Evolutionary conservation across 768 basidiomycete species (phyloP), one percentile per base, ranked within the genome.

Genomic region (Lyophyllum semitale): DNA sequence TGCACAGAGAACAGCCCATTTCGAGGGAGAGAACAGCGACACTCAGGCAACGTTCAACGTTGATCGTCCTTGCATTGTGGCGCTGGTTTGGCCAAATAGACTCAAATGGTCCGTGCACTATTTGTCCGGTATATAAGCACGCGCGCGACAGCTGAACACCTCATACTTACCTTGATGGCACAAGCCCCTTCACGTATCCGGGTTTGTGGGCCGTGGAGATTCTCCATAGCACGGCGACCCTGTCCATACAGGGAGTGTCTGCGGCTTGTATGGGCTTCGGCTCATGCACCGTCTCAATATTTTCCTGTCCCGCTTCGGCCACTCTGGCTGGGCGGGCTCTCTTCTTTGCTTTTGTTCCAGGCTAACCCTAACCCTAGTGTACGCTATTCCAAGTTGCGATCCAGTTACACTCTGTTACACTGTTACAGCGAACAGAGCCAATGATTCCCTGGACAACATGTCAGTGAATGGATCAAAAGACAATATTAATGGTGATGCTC

Each of bases 181-280:
- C 71, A 75, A 63, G 72, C 74, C 69, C 79, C 72, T 82, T 84
- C 82, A 81, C 0, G 53, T 76, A 76, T 65, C 75, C 58, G 80
- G 81, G 79, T 70, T 73, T 83, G 73, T 81, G 82, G 84, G 80
- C 76, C 66, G 71, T 77, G 69, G 79, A 77, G 70, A 75, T 64
- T 72, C 77, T 80, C 73, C 83, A 85, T 85, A 83, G 83, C 83
- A 85, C 81, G 83, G 84, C 83, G 83, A 85, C 84, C 80, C 62
- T 85, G 82, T 84, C 83, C 84, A 71, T 61, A 72, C 80, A 84
- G 82, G 79, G 82, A 77, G 77, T 73, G 69, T 71, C 66, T 55
- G 61, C 59, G 71, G 76, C 68, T 81, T 79, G 80, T 81, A 76
- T 83, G 79, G 65, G 80, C 81, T 80, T 79, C 76, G 79, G 83